Base-by-base conservation (phyloP, 345 rosid species). In the Arabis hirsuta region DNA sequence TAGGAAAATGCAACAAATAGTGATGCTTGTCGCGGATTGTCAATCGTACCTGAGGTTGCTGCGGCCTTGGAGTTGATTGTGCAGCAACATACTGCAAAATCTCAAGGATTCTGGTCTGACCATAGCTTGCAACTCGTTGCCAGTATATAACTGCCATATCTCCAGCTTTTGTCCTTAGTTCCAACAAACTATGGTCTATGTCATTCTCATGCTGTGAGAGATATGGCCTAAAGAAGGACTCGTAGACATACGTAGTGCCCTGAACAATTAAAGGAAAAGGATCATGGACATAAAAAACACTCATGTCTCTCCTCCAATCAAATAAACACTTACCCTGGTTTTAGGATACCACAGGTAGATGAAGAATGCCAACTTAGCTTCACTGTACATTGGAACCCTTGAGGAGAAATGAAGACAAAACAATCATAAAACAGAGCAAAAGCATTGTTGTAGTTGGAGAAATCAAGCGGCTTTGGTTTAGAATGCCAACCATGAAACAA, bases 331-430 rank as follows among this genome's bases (percentile, higher is more conserved):
- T 82, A 90, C 96, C 69, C 79, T 87, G 39, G 98, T 87, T 81
- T 84, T 82, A 2, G 88, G 88, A 72, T 86, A 83, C 96, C 97
- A 87, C 24, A 93, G 80, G 77, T 90, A 89, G 60, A 91, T 38
- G 65, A 87, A 81, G 72, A 89, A 81, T 46, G 92, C 95, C 81
- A 94, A 73, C 78, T 91, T 89, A 46, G 89, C 97, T 77, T 89
- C 96, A 43, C 81, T 81, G 54, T 90, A 89, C 92, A 90, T 79
- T 1, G 95, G 96, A 55, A 94, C 79, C 95, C 97, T 91, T 68
- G 7, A 73, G 12, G 7, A 71, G 59, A 73, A 71, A 76, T n/a
- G 51, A 79, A 77, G 41, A 58, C 26, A 27, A 47, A 55, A 34
- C 43, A 46, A 31, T 13, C 32, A 69, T 51, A 13, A 53, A 39